Conservation (phyloP, 768 basidiomycete genomes). For the Collybiopsis confluens region DNA sequence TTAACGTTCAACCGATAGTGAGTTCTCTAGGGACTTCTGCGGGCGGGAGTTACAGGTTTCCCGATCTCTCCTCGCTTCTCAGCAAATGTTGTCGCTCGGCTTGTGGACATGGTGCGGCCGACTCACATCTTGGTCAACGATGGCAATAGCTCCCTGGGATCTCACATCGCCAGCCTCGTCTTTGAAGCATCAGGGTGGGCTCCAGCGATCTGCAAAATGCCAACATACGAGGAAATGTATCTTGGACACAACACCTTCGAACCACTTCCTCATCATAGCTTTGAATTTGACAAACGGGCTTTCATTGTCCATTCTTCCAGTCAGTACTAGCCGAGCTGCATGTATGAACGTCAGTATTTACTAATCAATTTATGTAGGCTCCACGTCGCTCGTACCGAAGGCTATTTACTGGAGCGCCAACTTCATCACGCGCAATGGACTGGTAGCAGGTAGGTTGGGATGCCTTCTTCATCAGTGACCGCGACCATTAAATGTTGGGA, state of each 20-base stretch:
- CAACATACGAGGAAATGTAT: background rate
- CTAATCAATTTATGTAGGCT: background rate
- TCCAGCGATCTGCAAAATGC: background rate
- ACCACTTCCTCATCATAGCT: background rate
- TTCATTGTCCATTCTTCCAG: background rate
- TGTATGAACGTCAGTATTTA: too few species aligned
- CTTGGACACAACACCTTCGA: background rate
- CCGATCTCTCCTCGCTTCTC: background rate
- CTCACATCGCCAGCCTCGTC: too few species aligned
- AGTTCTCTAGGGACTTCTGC: background rate
- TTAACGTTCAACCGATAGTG: background rate
- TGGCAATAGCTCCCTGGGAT: too few species aligned
- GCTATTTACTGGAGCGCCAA: background rate
- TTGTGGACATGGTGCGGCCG: background rate
- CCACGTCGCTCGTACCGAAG: background rate
- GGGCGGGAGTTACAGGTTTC: background rate
- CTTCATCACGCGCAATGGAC: background rate
- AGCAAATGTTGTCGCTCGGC: background rate
- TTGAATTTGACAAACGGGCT: background rate
- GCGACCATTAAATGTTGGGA: background rate
- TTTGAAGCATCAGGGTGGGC: too few species aligned
- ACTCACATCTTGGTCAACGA: background rate
- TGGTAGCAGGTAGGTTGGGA: background rate
- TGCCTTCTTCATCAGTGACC: background rate
- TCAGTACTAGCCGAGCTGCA: too few species aligned